Conservation (phyloP, 1,284 basidiomycete genomes). For the Ustilago hordei region DNA sequence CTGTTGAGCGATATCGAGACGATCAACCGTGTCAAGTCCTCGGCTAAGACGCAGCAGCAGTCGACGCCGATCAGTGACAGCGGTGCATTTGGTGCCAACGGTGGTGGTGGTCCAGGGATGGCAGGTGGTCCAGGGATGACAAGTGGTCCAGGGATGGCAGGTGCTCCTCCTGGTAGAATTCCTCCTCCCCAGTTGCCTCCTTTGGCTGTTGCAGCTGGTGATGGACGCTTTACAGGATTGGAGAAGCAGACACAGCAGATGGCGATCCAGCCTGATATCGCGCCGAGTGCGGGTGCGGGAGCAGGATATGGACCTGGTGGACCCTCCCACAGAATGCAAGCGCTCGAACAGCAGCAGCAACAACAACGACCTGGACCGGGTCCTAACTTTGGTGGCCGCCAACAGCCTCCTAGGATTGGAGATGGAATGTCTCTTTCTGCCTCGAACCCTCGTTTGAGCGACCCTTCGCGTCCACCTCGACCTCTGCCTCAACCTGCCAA, state of each 20-base stretch:
- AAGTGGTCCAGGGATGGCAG: constrained; percentile 23
- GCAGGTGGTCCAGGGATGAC: constrained; percentile 17
- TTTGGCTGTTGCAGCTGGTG: constrained; percentile 16
- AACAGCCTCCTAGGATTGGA: constrained; percentile 29
- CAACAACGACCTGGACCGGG: constrained; percentile 32
- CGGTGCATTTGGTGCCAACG: constrained; percentile 16
- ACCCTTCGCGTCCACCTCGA: constrained; percentile 50
- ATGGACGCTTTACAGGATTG: constrained; percentile 39
- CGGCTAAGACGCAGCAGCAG: constrained; percentile 51
- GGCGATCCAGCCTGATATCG: constrained; percentile 32
- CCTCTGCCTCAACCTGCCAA: constrained; percentile 46
- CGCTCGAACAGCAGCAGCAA: constrained; percentile 34
- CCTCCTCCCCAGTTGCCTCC: constrained; percentile 35
- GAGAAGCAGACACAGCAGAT: constrained; percentile 63
- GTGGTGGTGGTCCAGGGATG: constrained; percentile 21
- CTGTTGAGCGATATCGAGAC: constrained; percentile 86
- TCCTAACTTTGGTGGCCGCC: constrained; percentile 37
- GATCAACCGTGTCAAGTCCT: constrained; percentile 73
- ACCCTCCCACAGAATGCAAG: constrained; percentile 33
- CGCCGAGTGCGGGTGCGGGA: not conserved
- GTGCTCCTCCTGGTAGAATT: constrained; percentile 33
- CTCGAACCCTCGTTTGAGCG: constrained; percentile 25
- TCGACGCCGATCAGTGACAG: constrained; percentile 8
- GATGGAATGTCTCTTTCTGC: constrained; percentile 23
- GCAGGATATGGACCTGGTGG: constrained; percentile 17